Evolutionary conservation across 2,329 filamentous ascomycete species (phyloP).

Genomic region (Xylariaceae sp.): DNA sequence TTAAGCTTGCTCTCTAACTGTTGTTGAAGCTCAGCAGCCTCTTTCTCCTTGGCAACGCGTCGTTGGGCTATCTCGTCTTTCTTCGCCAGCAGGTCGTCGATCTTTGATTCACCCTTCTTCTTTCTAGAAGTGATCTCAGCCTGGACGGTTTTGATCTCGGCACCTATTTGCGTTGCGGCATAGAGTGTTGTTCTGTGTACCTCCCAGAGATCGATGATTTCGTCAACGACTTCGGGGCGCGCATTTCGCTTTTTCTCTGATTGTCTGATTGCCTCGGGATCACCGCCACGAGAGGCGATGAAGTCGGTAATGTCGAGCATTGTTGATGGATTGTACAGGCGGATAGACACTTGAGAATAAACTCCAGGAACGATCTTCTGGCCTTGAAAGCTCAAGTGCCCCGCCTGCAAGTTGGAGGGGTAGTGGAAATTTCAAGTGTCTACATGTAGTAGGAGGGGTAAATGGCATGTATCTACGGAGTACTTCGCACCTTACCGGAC

Average conservation of each 20-base stretch:
- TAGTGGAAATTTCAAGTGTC: slow-evolving; percentile 20
- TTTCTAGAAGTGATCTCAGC: slow-evolving; percentile 25
- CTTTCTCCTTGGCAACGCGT: slow-evolving; percentile 82
- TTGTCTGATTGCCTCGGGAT: slow-evolving; percentile 90
- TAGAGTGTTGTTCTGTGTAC: slow-evolving; percentile 73
- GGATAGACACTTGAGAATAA: no score
- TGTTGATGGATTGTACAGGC: no score
- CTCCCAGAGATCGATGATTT: slow-evolving; percentile 86
- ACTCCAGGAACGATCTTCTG: no score
- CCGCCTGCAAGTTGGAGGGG: slow-evolving; percentile 26
- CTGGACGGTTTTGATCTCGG: slow-evolving; percentile 79
- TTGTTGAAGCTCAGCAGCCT: slow-evolving; percentile 53
- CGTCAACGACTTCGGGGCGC: slow-evolving; percentile 83
- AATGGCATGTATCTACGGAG: not conserved
- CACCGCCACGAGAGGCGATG: slow-evolving; percentile 84
- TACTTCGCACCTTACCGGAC: slow-evolving; percentile 5
- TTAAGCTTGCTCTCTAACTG: slow-evolving; percentile 77
- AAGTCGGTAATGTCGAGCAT: slow-evolving; percentile 72
- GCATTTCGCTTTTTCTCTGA: slow-evolving; percentile 72
- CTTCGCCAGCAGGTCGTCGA: slow-evolving; percentile 70
- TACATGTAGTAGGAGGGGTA: slow-evolving; percentile 21
- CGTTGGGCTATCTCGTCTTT: slow-evolving; percentile 53
- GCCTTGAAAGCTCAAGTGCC: slow-evolving; percentile 14
- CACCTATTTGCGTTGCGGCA: slow-evolving; percentile 81
- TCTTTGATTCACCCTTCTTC: slow-evolving; percentile 80